phyloP scores from a whole-genome alignment of 2,329 filamentous ascomycete genomes.

The Epichloe sibirici region DNA sequence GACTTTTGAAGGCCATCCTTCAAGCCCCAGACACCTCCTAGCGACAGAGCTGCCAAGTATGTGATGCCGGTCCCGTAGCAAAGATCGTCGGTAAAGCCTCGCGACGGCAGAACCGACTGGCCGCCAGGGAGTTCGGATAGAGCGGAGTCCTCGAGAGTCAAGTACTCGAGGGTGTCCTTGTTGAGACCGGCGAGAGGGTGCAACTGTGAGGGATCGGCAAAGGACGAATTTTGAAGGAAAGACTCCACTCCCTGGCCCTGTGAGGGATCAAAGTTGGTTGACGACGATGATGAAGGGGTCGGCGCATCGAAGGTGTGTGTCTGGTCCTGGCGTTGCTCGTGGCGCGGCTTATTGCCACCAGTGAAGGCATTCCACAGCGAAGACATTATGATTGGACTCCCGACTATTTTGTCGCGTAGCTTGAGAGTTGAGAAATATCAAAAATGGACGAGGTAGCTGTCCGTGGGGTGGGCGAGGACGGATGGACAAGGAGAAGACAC shows the following conservation, averaged over 20 bases:
- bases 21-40: conserved; percentile 87
- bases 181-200: conserved; percentile 91
- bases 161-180: conserved; percentile 86
- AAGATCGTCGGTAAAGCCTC: conserved; percentile 95
- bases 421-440: background rate
- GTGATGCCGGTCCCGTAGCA: conserved; percentile 95
- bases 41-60: conserved; percentile 73
- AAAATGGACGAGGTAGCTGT: conserved; percentile 5
- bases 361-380: conserved; percentile 50
- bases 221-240: conserved; percentile 65
- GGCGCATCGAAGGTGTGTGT: conserved; percentile 26
- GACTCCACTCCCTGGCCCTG: conserved; percentile 71
- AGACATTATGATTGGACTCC: conserved; percentile 30
- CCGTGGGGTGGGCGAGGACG: conserved; percentile 5
- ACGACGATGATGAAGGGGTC: conserved; percentile 38
- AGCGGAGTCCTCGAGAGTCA: conserved; percentile 82
- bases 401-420: background rate
- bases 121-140: conserved; percentile 77
- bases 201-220: conserved; percentile 77
- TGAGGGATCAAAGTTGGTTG: conserved; percentile 56
- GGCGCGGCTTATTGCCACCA: conserved; percentile 40
- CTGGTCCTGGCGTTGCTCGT: conserved; percentile 25
- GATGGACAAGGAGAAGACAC: conserved; percentile 5
- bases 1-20: conserved; percentile 77
- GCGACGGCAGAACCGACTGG: conserved; percentile 80